Conservation (phyloP, 345 rosid genomes). For the Isatis tinctoria region DNA sequence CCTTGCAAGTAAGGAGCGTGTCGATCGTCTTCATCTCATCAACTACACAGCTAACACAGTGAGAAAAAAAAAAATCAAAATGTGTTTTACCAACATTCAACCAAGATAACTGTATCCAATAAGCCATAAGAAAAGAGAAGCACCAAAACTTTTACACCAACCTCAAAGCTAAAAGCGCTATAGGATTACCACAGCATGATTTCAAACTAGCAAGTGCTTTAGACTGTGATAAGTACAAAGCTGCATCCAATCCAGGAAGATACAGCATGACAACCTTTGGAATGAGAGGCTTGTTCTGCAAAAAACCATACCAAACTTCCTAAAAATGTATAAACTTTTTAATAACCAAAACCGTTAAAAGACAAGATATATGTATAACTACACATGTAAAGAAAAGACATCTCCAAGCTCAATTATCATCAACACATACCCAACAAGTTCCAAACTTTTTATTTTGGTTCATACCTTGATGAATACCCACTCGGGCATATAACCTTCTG, state of each 20-base stretch:
- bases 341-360: neutral
- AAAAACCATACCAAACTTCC: constrained; percentile 1
- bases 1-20: constrained; percentile 72
- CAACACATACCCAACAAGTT: neutral
- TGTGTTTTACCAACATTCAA: neutral
- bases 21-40: constrained; percentile 83
- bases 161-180: constrained; percentile 79
- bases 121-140: neutral
- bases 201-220: constrained; percentile 63
- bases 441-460: neutral
- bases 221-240: constrained; percentile 68
- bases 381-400: neutral
- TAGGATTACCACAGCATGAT: constrained; percentile 69
- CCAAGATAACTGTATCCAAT: neutral
- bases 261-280: constrained; percentile 89
- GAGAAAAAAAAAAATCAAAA: constrained; percentile 26
- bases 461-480: constrained; percentile 88
- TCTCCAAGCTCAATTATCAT: neutral
- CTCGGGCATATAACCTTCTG: constrained; percentile 84
- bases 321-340: too few relatives aligned
- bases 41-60: constrained; percentile 63
- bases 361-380: neutral
- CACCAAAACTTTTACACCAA: constrained; percentile 34
- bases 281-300: constrained; percentile 91
- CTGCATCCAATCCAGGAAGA: constrained; percentile 92